A percentile compares a stretch with the other conserved stretches of the same genome.
Conservation (phyloP, 352 stramenopile genomes). For the Aphanomyces astaci region DNA sequence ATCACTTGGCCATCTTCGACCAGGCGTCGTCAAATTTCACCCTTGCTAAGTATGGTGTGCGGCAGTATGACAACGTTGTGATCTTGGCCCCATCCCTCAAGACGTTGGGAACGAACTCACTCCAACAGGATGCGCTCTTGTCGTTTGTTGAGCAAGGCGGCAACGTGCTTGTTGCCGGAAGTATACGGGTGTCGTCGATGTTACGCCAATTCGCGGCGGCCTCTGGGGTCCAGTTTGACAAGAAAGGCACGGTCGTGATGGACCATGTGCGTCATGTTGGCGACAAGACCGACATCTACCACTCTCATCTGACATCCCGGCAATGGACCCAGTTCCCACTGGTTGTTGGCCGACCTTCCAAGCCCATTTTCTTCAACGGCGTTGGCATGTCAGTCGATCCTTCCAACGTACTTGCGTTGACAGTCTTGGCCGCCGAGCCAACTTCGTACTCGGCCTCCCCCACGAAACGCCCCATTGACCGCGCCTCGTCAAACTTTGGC, state of each 20-base stretch:
- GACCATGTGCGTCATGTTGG: conserved; percentile 74
- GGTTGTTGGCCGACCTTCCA: conserved; percentile 49
- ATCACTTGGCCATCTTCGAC: conserved; percentile 51
- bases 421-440: conserved; percentile 59
- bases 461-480: conserved; percentile 54
- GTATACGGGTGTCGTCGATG: conserved; percentile 65
- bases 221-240: conserved; percentile 83
- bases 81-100: conserved; percentile 82
- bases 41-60: conserved; percentile 80
- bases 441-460: conserved; percentile 79
- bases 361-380: conserved; percentile 65
- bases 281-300: conserved; percentile 59
- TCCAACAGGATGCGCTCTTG: conserved; percentile 62
- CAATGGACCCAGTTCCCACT: conserved; percentile 61
- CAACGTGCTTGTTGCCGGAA: conserved; percentile 60
- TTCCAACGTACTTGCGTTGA: conserved; percentile 77
- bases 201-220: conserved; percentile 80
- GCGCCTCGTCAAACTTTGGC: conserved; percentile 36
- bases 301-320: conserved; percentile 58
- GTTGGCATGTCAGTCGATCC: conserved; percentile 77
- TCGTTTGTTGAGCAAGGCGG: conserved; percentile 81
- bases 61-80: conserved; percentile 84
- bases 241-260: conserved; percentile 81
- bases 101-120: conserved; percentile 32
- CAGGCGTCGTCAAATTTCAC: conserved; percentile 43